Base-by-base conservation (phyloP, 2,329 filamentous ascomycete genomes). In the Penicillium sp. region DNA sequence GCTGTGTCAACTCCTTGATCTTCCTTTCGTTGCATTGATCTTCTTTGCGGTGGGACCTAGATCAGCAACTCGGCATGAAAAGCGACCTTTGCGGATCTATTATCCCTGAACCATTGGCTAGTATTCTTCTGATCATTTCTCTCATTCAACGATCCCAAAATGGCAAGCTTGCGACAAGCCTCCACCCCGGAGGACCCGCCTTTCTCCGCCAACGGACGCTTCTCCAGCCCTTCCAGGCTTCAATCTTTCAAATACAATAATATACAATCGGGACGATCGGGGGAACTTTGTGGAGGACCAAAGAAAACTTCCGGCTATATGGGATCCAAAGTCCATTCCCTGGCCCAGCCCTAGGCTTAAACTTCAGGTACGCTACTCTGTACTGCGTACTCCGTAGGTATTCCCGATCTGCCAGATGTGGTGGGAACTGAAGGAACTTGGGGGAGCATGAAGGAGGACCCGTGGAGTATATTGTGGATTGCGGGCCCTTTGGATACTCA, bases 201-300 rank as follows among this genome's bases (percentile, higher is more conserved):
- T 43, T 63, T 60, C 61, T 63, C 61, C 61, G 59, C 61, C 61
- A 59, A 61, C 59, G 59, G 60, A 53, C 35, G 35, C 46, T 35
- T 40, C 33, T 49, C 49, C 44, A 18, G 35, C n/a, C 37, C 19
- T 27, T 39, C 53, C 53, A 31, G 31, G 31, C 31, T 31, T 31
- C 31, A 31, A 31, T 39, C 44, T 51, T 39, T 54, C 18, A 31
- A 43, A 18, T 18, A 22, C 22, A 27, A 18, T 43, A 40, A 40
- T 18, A 40, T 18, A 6, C 27, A 31, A 31, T 31, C 27, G 27
- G 3, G 22, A 22, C 4, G 2, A 22, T 22, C 22, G 24, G 1
- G 24, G 24, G 6, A 18, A 7, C 16, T n/a, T 46, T 31, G 24
- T 46, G 43, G 43, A 46, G 24, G 24, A n/a, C 22, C 16, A 46